Evolutionary conservation across 2,329 filamentous ascomycete genomes (phyloP), one percentile per base, ranked within the genome.

Genomic region (Parafenestella ontariensis): DNA sequence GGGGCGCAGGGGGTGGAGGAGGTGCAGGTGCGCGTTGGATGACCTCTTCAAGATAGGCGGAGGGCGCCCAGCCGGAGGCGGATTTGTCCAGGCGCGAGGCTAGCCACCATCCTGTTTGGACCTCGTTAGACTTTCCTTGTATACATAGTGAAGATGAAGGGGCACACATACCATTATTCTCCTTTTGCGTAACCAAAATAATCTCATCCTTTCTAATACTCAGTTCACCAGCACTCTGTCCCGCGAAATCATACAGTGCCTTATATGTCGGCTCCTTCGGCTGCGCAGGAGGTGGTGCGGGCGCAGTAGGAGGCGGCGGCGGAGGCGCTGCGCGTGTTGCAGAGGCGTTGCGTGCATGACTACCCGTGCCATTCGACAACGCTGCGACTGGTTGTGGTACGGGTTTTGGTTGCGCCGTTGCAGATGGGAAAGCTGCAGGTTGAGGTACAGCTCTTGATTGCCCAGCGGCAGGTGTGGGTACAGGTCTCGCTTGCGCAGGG

Each of bases 41-140:
- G 20, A 83, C 84, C 77, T 97, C 93, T 77, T 98, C 90, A 8
- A 99, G 89, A 70, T 99, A 99, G 18, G 94, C 92, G 18, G 93
- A 90, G 0, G 95, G 95, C 3, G 95, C 87, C 95, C 95, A 99
- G 46, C 92, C 95, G 76, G 95, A 91, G n/a, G 86, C 85, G 63
- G 83, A 82, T 42, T 82, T 82, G 67, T 86, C 79, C 44, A 79
- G 78, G 58, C 89, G 90, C 80, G 92, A 94, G 59, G 89, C 95
- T 42, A 98, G 83, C 94, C 94, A 98, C 95, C 95, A 99, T 48
- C 95, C 94, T 96, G 64, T 36, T 34, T 37, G 34, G 18, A 20
- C 18, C 46, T 45, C 47, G 46, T 66, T 52, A 72, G 74, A 47
- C 6, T n/a, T 2, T 10, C 52, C 62, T 49, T 23, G 31, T 49